phyloP scores from a whole-genome alignment of 2,329 filamentous ascomycete species.

The Alternaria incomplexa region DNA sequence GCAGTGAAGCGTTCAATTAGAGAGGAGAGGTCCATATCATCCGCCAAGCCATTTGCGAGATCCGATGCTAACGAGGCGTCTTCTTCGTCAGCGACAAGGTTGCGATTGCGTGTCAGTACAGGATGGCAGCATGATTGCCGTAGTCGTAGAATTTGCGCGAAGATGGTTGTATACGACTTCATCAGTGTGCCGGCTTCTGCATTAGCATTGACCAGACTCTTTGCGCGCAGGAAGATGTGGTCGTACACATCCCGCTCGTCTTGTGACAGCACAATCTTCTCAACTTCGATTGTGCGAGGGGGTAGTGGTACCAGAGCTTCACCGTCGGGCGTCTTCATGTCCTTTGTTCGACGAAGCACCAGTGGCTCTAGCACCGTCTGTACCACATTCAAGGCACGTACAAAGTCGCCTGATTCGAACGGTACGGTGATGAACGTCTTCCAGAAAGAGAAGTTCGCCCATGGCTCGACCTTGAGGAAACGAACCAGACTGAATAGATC shows the following conservation, averaged over 20 bases:
- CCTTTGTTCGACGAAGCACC: slow-evolving; percentile 94
- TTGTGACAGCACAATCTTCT: slow-evolving; percentile 83
- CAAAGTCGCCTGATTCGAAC: slow-evolving; percentile 93
- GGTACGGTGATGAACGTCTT: slow-evolving; percentile 97
- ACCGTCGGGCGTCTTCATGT: slow-evolving; percentile 94
- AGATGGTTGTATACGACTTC: slow-evolving; percentile 96
- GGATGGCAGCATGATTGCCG: slow-evolving; percentile 96
- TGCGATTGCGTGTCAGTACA: slow-evolving; percentile 82
- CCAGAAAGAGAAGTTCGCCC: slow-evolving; percentile 99
- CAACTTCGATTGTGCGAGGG: slow-evolving; percentile 79
- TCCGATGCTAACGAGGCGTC: slow-evolving; percentile 80
- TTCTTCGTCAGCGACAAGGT: slow-evolving; percentile 85
- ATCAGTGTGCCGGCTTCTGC: slow-evolving; percentile 90
- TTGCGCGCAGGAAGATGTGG: slow-evolving; percentile 82
- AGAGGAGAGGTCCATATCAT: slow-evolving; percentile 93
- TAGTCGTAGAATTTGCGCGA: slow-evolving; percentile 91
- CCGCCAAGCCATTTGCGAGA: slow-evolving; percentile 78
- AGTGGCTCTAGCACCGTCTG: slow-evolving; percentile 95
- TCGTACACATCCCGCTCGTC: slow-evolving; percentile 91
- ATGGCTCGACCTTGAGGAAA: slow-evolving; percentile 93
- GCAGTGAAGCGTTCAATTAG: slow-evolving; percentile 85
- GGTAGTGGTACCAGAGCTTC: slow-evolving; percentile 82
- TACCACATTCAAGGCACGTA: slow-evolving; percentile 92
- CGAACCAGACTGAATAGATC: slow-evolving; percentile 92
- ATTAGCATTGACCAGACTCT: slow-evolving; percentile 82